Evolutionary conservation across 2,329 filamentous ascomycete species (phyloP).

Genomic region (Aspergillus novoparasiticus): DNA sequence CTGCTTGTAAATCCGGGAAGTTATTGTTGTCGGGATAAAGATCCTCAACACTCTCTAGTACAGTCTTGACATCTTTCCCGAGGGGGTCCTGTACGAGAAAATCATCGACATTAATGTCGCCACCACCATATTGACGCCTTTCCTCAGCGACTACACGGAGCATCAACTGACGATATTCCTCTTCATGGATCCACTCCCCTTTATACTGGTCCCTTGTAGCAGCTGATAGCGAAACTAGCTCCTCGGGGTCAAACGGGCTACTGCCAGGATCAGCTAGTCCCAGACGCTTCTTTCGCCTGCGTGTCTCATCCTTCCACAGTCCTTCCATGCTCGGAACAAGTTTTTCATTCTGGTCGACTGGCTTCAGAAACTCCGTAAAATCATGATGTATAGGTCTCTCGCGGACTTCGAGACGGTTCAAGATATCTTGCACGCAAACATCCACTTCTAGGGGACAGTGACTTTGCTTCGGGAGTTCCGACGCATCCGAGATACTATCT

Average conservation of each 20-base stretch:
- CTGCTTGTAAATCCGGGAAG: conserved; percentile 24
- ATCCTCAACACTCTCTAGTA: conserved; percentile 82
- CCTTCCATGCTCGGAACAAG: conserved; percentile 92
- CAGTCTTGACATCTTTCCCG: conserved; percentile 69
- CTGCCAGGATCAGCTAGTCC: conserved; percentile 64
- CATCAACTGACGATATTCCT: conserved; percentile 73
- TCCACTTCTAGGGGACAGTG: conserved; percentile 91
- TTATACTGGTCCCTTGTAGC: conserved; percentile 70
- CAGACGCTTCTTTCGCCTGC: conserved; percentile 73
- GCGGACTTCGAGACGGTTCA: conserved; percentile 76
- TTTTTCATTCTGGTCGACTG: conserved; percentile 70
- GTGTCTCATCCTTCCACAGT: conserved; percentile 87
- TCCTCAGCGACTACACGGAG: conserved; percentile 67
- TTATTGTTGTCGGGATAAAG: conserved; percentile 71
- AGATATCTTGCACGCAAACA: conserved; percentile 82
- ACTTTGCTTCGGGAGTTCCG: conserved; percentile 72
- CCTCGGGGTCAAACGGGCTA: conserved; percentile 79
- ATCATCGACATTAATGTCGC: conserved; percentile 60
- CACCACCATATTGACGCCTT: conserved; percentile 49
- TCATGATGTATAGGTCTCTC: conserved; percentile 82
- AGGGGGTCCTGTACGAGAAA: conserved; percentile 62
- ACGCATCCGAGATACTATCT: conserved; percentile 63
- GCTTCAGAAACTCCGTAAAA: conserved; percentile 72
- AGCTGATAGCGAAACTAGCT: conserved; percentile 84
- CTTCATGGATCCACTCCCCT: conserved; percentile 92